Conservation (phyloP, 2,329 filamentous ascomycete species). For the Pseudogymnoascus sp. region DNA sequence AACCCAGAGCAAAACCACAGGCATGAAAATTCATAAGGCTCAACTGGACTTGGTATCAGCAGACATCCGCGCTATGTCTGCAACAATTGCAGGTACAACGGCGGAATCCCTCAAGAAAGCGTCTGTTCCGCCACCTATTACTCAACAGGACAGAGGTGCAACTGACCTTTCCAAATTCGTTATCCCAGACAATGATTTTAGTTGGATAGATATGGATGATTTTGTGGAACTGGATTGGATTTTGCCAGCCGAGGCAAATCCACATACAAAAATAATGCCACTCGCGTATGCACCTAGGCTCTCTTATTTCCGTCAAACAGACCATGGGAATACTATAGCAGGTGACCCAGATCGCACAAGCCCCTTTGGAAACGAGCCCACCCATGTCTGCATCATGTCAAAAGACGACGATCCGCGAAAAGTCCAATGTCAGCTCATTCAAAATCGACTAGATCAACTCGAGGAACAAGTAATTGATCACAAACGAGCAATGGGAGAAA, state of each 20-base stretch:
- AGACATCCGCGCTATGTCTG: slow-evolving; percentile 88
- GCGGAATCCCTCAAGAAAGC: slow-evolving; percentile 65
- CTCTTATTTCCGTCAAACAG: slow-evolving; percentile 95
- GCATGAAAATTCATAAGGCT: slow-evolving; percentile 92
- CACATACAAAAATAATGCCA: slow-evolving; percentile 88
- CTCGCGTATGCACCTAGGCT: slow-evolving; percentile 89
- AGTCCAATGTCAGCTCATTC: slow-evolving; percentile 80
- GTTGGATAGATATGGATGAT: slow-evolving; percentile 99
- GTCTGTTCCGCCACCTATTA: slow-evolving; percentile 40
- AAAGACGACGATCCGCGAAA: slow-evolving; percentile 79
- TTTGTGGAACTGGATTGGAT: slow-evolving; percentile 98
- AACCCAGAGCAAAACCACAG: slow-evolving; percentile 73
- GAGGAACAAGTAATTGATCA: slow-evolving; percentile 72
- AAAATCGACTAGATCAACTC: slow-evolving; percentile 70
- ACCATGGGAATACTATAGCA: slow-evolving; percentile 72
- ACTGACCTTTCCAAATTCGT: slow-evolving; percentile 80
- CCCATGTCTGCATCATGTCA: slow-evolving; percentile 93
- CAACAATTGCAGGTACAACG: slow-evolving; percentile 75
- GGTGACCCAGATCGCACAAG: slow-evolving; percentile 78
- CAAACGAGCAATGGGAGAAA: slow-evolving; percentile 62
- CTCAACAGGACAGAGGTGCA: slow-evolving; percentile 48
- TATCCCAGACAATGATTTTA: slow-evolving; percentile 90
- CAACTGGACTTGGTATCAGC: slow-evolving; percentile 87
- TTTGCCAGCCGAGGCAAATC: slow-evolving; percentile 78
- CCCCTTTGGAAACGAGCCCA: slow-evolving; percentile 86